Evolutionary conservation across 129 eudicot species (phyloP).

Genomic region (Lactuca saligna): DNA sequence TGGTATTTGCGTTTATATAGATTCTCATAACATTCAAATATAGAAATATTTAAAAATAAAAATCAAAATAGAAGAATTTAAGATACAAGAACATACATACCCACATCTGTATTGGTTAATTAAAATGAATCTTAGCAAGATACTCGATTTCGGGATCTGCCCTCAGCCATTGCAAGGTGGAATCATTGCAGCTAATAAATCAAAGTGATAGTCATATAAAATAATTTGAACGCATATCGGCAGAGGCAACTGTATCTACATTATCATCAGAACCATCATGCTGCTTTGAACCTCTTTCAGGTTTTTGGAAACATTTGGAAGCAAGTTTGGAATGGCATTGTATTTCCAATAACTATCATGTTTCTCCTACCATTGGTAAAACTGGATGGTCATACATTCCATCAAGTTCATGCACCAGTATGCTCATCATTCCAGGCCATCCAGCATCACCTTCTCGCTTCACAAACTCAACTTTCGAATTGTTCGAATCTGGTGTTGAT

Average conservation of each 20-base stretch:
- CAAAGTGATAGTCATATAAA: too few species aligned
- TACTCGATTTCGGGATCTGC: constrained; percentile 99
- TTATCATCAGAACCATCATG: constrained; percentile 56
- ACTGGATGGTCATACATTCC: constrained; percentile 99
- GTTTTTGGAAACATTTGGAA: constrained; percentile 78
- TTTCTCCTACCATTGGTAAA: constrained; percentile 94
- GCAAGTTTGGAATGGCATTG: constrained; percentile 96
- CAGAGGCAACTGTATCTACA: too few species aligned
- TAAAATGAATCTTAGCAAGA: constrained; percentile 86
- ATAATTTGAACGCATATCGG: too few species aligned
- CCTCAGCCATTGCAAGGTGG: constrained; percentile 90
- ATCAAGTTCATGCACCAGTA: constrained; percentile 90
- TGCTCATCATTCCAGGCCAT: too few species aligned
- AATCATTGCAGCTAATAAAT: constrained; percentile 59
- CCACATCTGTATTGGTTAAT: constrained; percentile 97
- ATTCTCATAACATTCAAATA: not conserved
- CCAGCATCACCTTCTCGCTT: too few species aligned
- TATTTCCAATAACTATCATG: constrained; percentile 90
- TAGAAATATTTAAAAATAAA: too few species aligned
- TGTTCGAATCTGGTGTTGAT: too few species aligned
- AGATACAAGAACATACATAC: constrained; percentile 40
- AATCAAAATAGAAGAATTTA: not conserved
- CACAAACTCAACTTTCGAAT: too few species aligned
- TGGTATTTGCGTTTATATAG: too few species aligned
- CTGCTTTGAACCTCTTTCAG: constrained; percentile 72